A percentile compares a stretch with the other conserved stretches of the same genome.
These are phyloP conservation scores for Friedmanniomyces endolithicus DNA, from an alignment of 495 filamentous ascomycete genomes.

Conservation along the genomic window DNA sequence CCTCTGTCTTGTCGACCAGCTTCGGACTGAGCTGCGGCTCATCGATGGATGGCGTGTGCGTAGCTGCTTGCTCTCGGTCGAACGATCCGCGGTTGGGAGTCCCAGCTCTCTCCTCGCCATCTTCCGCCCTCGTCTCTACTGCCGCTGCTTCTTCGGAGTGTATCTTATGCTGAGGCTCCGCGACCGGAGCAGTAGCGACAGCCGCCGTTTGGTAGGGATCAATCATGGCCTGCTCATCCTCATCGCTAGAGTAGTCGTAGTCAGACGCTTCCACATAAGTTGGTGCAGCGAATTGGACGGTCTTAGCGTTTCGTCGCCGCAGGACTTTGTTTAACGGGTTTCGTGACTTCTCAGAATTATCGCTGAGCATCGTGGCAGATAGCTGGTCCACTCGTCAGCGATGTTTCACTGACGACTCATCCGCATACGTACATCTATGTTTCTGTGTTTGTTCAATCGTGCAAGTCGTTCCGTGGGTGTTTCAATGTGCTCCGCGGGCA, in stretches of 20 bases:
- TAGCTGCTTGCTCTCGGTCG: slow-evolving; percentile 18
- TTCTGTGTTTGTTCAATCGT: slow-evolving; percentile 91
- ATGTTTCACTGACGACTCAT: not conserved
- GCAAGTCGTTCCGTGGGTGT: slow-evolving; percentile 92
- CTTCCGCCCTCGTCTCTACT: slow-evolving; percentile 17
- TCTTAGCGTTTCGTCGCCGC: slow-evolving; percentile 74
- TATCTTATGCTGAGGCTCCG: slow-evolving; percentile 13
- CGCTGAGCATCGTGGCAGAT: slow-evolving; percentile 85
- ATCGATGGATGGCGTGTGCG: slow-evolving; percentile 8
- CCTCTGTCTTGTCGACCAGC: slow-evolving; percentile 16
- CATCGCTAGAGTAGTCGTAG: slow-evolving; percentile 79
- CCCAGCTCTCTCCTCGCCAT: slow-evolving; percentile 3
- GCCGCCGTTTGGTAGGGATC: slow-evolving; percentile 3
- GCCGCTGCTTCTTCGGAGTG: slow-evolving; percentile 22
- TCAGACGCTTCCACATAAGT: slow-evolving; percentile 89
- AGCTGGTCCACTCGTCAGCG: slow-evolving; percentile 41
- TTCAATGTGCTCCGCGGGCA: slow-evolving; percentile 97
- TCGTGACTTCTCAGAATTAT: slow-evolving; percentile 77
- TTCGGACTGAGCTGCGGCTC: slow-evolving; percentile 17
- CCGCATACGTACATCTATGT: slow-evolving; percentile 70
- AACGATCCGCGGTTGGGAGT: slow-evolving; percentile 13
- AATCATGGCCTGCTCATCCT: slow-evolving; percentile 38
- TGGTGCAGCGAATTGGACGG: slow-evolving; percentile 72
- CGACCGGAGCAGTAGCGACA: slow-evolving; percentile 17
- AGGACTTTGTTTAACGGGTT: slow-evolving; percentile 85